Conservation (phyloP, 2,329 filamentous ascomycete genomes). For the Colletotrichum falcatum region DNA sequence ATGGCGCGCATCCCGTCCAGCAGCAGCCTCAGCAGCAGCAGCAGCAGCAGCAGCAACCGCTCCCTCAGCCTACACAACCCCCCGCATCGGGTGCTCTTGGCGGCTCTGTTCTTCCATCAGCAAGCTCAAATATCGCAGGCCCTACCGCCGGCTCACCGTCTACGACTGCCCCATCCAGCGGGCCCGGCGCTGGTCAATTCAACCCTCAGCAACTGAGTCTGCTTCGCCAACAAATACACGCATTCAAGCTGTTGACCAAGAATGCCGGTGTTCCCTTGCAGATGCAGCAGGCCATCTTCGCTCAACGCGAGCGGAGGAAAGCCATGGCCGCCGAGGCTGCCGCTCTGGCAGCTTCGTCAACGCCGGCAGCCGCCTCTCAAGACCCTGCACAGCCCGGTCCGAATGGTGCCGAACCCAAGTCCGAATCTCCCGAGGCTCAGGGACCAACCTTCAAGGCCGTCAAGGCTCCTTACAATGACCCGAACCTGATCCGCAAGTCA, state of each 20-base stretch:
- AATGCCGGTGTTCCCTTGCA: constrained; percentile 83
- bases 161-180: constrained; percentile 46
- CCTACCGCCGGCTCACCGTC: constrained; percentile 45
- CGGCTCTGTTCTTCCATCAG: constrained; percentile 53
- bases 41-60: constrained; percentile 53
- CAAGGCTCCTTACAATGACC: constrained; percentile 75
- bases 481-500: constrained; percentile 59
- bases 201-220: constrained; percentile 82
- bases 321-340: constrained; percentile 63
- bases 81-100: constrained; percentile 51
- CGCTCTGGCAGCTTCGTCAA: constrained; percentile 53
- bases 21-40: constrained; percentile 55
- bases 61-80: constrained; percentile 52
- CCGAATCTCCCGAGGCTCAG: constrained; percentile 52
- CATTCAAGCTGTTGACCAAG: constrained; percentile 90
- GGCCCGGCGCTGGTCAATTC: constrained; percentile 64
- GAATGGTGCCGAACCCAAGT: constrained; percentile 53
- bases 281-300: constrained; percentile 86
- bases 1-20: constrained; percentile 59
- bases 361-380: constrained; percentile 44
- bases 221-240: constrained; percentile 86
- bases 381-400: constrained; percentile 48
- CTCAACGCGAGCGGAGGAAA: constrained; percentile 75
- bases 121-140: constrained; percentile 44
- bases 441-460: constrained; percentile 75